Evolutionary conservation across 768 basidiomycete species (phyloP).

Genomic region (Wakefieldia striispora): DNA sequence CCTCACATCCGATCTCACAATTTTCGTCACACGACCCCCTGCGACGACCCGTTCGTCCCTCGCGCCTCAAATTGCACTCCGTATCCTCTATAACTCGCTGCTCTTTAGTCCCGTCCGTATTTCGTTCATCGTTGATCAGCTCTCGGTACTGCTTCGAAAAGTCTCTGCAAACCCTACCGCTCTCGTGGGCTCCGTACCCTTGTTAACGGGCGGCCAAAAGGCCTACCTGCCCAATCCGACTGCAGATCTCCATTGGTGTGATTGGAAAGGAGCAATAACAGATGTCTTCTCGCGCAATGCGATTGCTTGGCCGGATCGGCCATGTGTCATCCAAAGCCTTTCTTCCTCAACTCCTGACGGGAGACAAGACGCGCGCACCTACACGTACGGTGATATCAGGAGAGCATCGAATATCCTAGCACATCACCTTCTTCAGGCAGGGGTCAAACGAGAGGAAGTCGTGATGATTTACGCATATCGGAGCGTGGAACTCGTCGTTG

Average conservation of each 20-base stretch:
- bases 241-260: conserved; percentile 93
- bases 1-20: conserved; percentile 87
- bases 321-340: conserved; percentile 84
- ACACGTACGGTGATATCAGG: conserved; percentile 79
- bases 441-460: conserved; percentile 89
- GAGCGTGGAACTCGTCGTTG: conserved; percentile 94
- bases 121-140: conserved; percentile 77
- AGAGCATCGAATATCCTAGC: conserved; percentile 86
- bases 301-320: conserved; percentile 67
- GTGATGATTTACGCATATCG: conserved; percentile 98
- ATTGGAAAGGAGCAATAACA: conserved; percentile 95
- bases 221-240: conserved; percentile 76
- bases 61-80: conserved; percentile 72
- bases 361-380: conserved; percentile 55
- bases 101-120: conserved; percentile 84
- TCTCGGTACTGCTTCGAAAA: conserved; percentile 72
- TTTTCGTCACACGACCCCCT: conserved; percentile 79
- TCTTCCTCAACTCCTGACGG: conserved; percentile 37
- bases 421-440: conserved; percentile 82
- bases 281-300: conserved; percentile 93
- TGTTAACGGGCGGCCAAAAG: conserved; percentile 72
- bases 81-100: conserved; percentile 91
- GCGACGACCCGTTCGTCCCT: conserved; percentile 66
- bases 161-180: conserved; percentile 65
- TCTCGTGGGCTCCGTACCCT: conserved; percentile 74